Base-by-base conservation (phyloP, 83 land plant genomes). In the Diphasiastrum complanatum region DNA sequence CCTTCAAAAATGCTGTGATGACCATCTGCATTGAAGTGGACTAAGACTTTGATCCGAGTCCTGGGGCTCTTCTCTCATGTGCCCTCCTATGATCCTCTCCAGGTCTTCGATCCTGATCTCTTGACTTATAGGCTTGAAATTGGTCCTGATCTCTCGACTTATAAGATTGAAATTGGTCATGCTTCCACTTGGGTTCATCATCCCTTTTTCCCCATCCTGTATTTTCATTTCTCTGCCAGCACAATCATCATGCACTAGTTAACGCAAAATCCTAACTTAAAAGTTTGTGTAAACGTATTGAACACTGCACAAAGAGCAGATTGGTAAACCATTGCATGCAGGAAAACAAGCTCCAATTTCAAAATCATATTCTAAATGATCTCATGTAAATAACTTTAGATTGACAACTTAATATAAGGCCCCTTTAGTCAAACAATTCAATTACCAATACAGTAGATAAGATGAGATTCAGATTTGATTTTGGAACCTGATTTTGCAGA, bases 141-240 rank as follows among this genome's bases (percentile, higher is more conserved):
- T n/a, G n/a, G n/a, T n/a, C n/a, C n/a, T n/a, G n/a, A n/a, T n/a
- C n/a, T n/a, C n/a, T n/a, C n/a, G n/a, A n/a, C n/a, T n/a, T n/a
- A n/a, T n/a, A n/a, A n/a, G n/a, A n/a, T n/a, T n/a, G n/a, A 73
- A 71, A 79, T 28, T 70, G 74, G 72, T 91, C 97, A 75, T 87
- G 80, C 6, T 57, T 79, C 98, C 91, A 85, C 63, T 70, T 83
- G 52, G 83, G 36, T 22, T 60, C 69, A 5, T 83, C 83, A 31
- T 80, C 79, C 47, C 62, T 70, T 34, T 60, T 47, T 37, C 96
- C 97, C 97, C 95, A 85, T 8, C 97, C 95, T 18, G 98, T 85
- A 64, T 92, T 79, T 50, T 87, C 87, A 72, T 77, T 75, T 62
- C 91, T 78, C 98, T 91, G 77, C 1, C 37, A 40, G 27, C 20